Base-by-base conservation (phyloP, 1,284 basidiomycete species). In the Microbotryomycetes sp. region DNA sequence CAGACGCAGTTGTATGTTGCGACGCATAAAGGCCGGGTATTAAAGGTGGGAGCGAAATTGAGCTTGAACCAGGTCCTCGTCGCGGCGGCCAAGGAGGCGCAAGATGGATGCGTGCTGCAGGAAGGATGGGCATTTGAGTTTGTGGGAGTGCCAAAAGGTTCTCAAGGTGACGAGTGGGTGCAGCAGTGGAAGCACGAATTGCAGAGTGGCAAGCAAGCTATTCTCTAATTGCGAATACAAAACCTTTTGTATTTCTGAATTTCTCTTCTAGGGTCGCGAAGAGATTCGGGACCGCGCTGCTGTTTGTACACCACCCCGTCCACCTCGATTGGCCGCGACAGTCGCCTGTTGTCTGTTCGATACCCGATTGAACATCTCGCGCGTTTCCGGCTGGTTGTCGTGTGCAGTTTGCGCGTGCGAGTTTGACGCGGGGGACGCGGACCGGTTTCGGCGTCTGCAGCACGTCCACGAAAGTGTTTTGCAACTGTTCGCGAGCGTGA, bases 31-130 rank as follows among this genome's bases (percentile, higher is more conserved):
- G 85, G 83, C 70, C 79, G 91, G 30, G 76, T 97, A 56, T 77
- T 98, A 64, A 97, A 93, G 75, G 81, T 94, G 11, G 93, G 93
- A 3, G 88, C 86, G 76, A 90, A 88, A 73, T 85, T 93, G 82
- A 86, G 86, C 3, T 76, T 97, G 62, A 78, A 82, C 45, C 86
- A 93, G 72, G 84, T 93, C 5, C 85, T 85, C 54, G 71, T 72
- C 23, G 70, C 73, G 46, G 74, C 60, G 3, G 71, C 69, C 64
- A 80, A 80, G 58, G 82, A 83, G 70, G 79, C 81, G 5, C 46
- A 78, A 80, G 59, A 78, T 74, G 69, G 93, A 94, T 75, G 93
- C 52, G 87, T 91, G 69, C 73, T 97, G 60, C 85, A 84, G 66
- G 91, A 94, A 71, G 91, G 91, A 0, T 87, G 88, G 73, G 72